Base-by-base conservation (phyloP, 331 rosid species). In the Acacia pycnantha region DNA sequence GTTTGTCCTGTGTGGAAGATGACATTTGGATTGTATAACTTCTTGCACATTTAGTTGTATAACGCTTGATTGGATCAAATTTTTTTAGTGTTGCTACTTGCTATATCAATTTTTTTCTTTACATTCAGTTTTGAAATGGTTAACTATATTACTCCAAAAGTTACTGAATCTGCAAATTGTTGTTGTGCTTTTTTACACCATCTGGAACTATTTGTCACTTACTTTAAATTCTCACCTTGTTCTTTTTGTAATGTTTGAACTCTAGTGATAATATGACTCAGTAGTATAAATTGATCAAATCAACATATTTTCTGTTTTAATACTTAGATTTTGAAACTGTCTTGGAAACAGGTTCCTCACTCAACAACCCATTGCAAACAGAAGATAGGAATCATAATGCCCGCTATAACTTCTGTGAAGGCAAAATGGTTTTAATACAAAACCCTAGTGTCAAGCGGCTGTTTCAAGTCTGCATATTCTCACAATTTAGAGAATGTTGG, bases 321-420 rank as follows among this genome's bases (percentile, higher is more conserved):
- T 37, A 41, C 59, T 43, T 54, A 41, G 11, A 8, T 76, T 18
- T 43, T 62, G 15, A 15, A 77, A 5, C 44, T 61, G 41, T 62
- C 48, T 1, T 77, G 80, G 21, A 46, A 62, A 83, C 82, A 88
- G 90, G 87, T 88, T 82, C 81, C 85, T 88, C 67, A 79, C 22
- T 73, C 84, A 80, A 70, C 80, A 88, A 53, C 85, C 88, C 73
- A 77, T 74, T 77, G 84, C 73, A 68, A 80, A 83, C 27, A 44
- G 75, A 83, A 77, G 77, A 69, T 61, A 69, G 11, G 76, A 58
- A n/a, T 88, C 70, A 80, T 43, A 64, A 16, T 43, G 4, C n/a
- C 37, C 50, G 53, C 37, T 1, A 43, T 51, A 66, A 68, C 51
- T 77, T 40, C n/a, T 53, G 66, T 15, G 80, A 76, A 73, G 77